A percentile compares a stretch with the other conserved stretches of the same genome.
Evolutionary conservation across 2,329 filamentous ascomycete species (phyloP).

Genomic region (Xylariaceae sp.): DNA sequence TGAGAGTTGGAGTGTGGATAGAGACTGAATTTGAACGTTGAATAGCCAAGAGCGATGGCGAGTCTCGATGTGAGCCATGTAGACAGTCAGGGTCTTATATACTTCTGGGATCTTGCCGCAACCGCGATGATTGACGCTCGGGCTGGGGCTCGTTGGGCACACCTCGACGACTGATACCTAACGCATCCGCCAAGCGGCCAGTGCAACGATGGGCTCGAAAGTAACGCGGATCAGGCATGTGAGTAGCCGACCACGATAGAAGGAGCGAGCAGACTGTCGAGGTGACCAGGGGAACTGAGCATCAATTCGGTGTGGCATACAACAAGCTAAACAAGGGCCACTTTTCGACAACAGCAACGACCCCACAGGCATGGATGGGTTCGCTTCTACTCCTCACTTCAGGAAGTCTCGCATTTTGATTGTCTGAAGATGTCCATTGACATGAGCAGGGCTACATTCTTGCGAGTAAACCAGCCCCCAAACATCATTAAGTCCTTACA

Average conservation of each 20-base stretch:
- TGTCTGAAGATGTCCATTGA: not conserved
- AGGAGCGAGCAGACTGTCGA: slow-evolving; percentile 1
- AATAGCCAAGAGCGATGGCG: not conserved
- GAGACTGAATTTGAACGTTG: not conserved
- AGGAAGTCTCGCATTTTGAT: not conserved
- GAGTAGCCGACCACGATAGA: slow-evolving; percentile 7
- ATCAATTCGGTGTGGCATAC: not conserved
- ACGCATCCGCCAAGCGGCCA: not conserved
- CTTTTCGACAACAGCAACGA: not conserved
- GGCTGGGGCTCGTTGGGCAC: not conserved
- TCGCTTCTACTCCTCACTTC: not conserved
- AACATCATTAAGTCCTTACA: not conserved
- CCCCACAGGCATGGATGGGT: not conserved
- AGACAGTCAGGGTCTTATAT: slow-evolving; percentile 7
- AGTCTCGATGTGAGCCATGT: not conserved
- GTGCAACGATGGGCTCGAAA: slow-evolving; percentile 1
- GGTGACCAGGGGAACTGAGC: slow-evolving; percentile 5
- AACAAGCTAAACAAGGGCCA: slow-evolving; percentile 1
- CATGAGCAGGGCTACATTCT: not conserved
- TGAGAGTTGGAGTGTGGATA: no score
- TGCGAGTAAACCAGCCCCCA: not conserved
- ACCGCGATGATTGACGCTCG: not conserved
- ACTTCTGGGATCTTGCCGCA: not conserved
- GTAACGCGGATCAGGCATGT: slow-evolving; percentile 2
- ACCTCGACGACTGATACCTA: not conserved